Evolutionary conservation across 257 asterid species (phyloP), one percentile per base, ranked within the genome.

Genomic region (Mitragyna speciosa): DNA sequence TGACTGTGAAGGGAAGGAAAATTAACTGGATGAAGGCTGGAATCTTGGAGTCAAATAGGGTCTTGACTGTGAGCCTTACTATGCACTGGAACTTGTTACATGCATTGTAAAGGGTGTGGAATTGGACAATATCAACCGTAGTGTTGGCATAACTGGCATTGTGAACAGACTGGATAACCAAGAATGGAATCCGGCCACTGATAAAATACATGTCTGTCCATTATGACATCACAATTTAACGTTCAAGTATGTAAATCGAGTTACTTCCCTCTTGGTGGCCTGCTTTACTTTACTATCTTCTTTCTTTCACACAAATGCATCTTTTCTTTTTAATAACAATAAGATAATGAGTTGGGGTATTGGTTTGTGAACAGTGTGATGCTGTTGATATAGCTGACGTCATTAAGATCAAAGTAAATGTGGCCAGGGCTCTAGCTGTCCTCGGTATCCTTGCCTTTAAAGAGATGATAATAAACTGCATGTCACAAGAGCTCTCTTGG

Each of bases 11-110:
- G 86, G 99, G 99, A 79, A 88, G 98, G 89, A 95, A 95, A 87
- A 90, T 92, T 30, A 95, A 93, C 90, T 95, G 97, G 99, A 87
- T 95, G 95, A 95, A 93, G 85, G 99, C 97, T n/a, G 99, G 90
- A 72, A 89, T 95, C 36, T 73, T 89, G 41, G 97, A 93, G 87
- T 84, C 95, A 0, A 59, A 90, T 33, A 88, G 89, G 83, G 90
- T 89, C 72, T 49, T 94, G 69, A 96, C 98, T 5, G 99, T 96
- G 82, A 93, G 99, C 85, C 98, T 52, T 82, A 88, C 90, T 96
- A 96, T 49, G 99, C 97, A 19, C 73, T 86, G 80, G 98, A 96
- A 78, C 98, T 96, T 71, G 88, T 91, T 66, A 87, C 97, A 6
- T 82, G 92, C n/a, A 87, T 69, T 48, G 97, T 88, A 2, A 93